These are phyloP conservation scores for Inga leiocalycina DNA, from an alignment of 306 rosid species.

Conservation along the genomic window DNA sequence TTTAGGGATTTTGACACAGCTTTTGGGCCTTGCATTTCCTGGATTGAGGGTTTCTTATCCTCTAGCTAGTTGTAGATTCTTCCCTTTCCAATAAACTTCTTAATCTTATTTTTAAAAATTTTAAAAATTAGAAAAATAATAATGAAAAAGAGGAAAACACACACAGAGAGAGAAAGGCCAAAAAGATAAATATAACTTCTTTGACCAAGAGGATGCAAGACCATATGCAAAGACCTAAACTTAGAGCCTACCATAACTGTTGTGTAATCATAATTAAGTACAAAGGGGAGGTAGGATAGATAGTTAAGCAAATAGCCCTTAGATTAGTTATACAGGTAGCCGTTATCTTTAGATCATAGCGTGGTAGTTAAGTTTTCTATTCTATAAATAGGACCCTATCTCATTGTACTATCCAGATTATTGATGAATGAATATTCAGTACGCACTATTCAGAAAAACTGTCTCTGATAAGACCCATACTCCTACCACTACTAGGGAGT, in stretches of 20 bases:
- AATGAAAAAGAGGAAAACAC: background rate
- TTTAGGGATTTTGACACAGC: background rate
- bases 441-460: too few species aligned
- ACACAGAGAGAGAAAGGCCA: background rate
- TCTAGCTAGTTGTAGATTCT: background rate
- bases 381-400: too few species aligned
- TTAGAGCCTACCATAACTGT: conserved; percentile 1
- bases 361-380: too few species aligned
- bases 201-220: conserved; percentile 4
- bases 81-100: background rate
- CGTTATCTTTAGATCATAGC: too few species aligned
- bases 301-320: too few species aligned
- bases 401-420: too few species aligned
- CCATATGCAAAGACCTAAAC: conserved; percentile 11
- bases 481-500: too few species aligned
- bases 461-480: too few species aligned
- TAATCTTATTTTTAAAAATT: background rate
- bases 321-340: too few species aligned
- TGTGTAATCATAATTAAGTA: too few species aligned
- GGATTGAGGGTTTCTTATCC: background rate
- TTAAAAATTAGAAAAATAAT: background rate
- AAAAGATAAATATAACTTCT: background rate
- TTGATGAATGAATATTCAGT: too few species aligned
- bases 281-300: too few species aligned
- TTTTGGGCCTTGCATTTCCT: background rate